Base-by-base conservation (phyloP, 768 basidiomycete genomes). In the Tricholoma matsutake region DNA sequence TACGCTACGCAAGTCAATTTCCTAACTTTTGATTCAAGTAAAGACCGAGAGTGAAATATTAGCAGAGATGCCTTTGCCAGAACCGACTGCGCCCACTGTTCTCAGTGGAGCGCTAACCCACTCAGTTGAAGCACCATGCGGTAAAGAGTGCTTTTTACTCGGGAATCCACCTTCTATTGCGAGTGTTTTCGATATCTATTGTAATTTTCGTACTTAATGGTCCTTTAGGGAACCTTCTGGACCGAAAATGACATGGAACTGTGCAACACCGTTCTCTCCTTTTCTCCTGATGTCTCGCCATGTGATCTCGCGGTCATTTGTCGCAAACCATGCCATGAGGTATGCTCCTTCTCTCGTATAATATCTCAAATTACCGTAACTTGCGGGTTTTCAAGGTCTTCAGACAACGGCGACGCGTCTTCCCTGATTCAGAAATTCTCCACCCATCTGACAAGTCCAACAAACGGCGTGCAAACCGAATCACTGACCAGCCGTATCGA, bases 241-340 rank as follows among this genome's bases (percentile, higher is more conserved):
- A 69, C 63, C 7, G 61, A 65, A 18, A 53, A 67, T 0, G 82
- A 85, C 6, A 57, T 75, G 3, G 75, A 81, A 35, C 63, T 72
- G 0, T 66, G 88, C 2, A 68, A 64, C 20, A 71, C 69, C 2
- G 66, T 84, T 5, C 70, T 83, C 9, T 71, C 78, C 14, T 68
- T 82, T 22, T 72, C 76, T 0, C 81, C 81, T 6, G 79, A 85
- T 51, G 67, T 73, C 3, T 68, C 73, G 0, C 76, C 86, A 0
- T 89, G 88, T 62, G 79, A 85, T 51, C 70, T 89, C 11, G 82
- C 85, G 16, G 67, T 74, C 1, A 71, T 89, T 14, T 83, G 83
- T 68, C 75, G 76, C 9, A 86, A 83, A 62, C 82, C 86, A 5
- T 91, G 89, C 68, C 70, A 71, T 29, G 85, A 90, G 76, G 88